Conservation (phyloP, 2,329 filamentous ascomycete genomes). For the Pseudopithomyces maydicus region DNA sequence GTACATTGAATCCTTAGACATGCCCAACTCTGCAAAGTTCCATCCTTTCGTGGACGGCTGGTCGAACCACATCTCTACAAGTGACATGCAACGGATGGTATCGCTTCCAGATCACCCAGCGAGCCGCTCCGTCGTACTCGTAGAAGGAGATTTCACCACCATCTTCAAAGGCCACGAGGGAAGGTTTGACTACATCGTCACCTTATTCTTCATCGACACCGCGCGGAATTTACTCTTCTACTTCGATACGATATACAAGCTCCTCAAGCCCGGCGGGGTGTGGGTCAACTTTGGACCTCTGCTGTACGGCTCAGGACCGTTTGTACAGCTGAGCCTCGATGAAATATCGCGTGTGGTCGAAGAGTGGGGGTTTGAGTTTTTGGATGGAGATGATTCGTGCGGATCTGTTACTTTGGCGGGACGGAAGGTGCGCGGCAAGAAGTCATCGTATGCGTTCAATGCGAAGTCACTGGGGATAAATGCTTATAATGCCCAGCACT, state of each 20-base stretch:
- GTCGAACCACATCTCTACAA: slow-evolving; percentile 59
- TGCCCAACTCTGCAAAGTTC: slow-evolving; percentile 34
- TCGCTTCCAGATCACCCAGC: slow-evolving; percentile 50
- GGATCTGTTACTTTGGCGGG: slow-evolving; percentile 52
- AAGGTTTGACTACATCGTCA: slow-evolving; percentile 57
- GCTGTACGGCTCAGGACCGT: slow-evolving; percentile 60
- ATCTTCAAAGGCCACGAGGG: slow-evolving; percentile 31
- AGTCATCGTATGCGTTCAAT: slow-evolving; percentile 61
- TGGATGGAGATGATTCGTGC: slow-evolving; percentile 49
- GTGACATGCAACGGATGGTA: slow-evolving; percentile 54
- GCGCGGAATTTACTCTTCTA: slow-evolving; percentile 62
- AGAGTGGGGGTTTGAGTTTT: slow-evolving; percentile 58
- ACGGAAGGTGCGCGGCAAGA: slow-evolving; percentile 50
- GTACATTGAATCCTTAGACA: slow-evolving; percentile 49
- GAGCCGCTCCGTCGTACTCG: slow-evolving; percentile 50
- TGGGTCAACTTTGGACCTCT: slow-evolving; percentile 65
- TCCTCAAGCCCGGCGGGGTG: slow-evolving; percentile 55
- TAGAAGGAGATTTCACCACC: slow-evolving; percentile 63
- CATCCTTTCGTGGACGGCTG: slow-evolving; percentile 62
- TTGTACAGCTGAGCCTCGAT: slow-evolving; percentile 60
- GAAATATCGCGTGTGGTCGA: slow-evolving; percentile 58
- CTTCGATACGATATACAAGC: slow-evolving; percentile 57
- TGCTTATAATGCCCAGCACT: slow-evolving; percentile 61
- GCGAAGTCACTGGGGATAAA: slow-evolving; percentile 57
- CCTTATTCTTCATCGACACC: slow-evolving; percentile 67